Evolutionary conservation across 2,329 filamentous ascomycete genomes (phyloP).

Genomic region (Metarhizium rileyi): DNA sequence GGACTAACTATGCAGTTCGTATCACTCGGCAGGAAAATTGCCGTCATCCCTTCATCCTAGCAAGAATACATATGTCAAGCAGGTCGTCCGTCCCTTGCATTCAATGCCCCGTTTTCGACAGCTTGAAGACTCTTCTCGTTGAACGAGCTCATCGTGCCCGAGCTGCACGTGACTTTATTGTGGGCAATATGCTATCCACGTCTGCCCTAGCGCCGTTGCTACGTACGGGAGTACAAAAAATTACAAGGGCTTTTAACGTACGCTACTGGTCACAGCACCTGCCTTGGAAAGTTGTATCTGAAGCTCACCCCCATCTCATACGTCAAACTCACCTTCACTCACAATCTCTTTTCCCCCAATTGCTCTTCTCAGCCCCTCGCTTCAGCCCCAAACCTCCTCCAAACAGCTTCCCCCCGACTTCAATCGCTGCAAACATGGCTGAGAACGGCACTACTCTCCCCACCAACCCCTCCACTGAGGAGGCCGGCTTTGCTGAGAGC

Average conservation of each 20-base stretch:
- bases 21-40: too few relatives aligned
- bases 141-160: not conserved
- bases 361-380: not conserved
- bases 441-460: slow-evolving; percentile 40
- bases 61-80: too few relatives aligned
- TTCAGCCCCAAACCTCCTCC: not conserved
- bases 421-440: slow-evolving; percentile 26
- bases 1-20: too few relatives aligned
- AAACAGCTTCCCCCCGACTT: not conserved
- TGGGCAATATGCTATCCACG: slow-evolving; percentile 5
- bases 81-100: too few relatives aligned
- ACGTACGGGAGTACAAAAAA: too few relatives aligned
- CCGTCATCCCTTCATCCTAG: too few relatives aligned
- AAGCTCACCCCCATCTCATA: slow-evolving; percentile 18
- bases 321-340: slow-evolving; percentile 11
- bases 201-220: slow-evolving; percentile 23
- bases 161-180: slow-evolving; percentile 10
- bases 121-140: not conserved
- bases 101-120: too few relatives aligned
- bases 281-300: slow-evolving; percentile 10
- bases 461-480: slow-evolving; percentile 31
- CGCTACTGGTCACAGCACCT: slow-evolving; percentile 10
- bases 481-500: slow-evolving; percentile 35
- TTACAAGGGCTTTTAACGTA: slow-evolving; percentile 11
- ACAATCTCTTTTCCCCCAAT: slow-evolving; percentile 2